These are phyloP conservation scores for Ocimum tenuiflorum DNA, from an alignment of 257 asterid genomes.

Conservation along the genomic window DNA sequence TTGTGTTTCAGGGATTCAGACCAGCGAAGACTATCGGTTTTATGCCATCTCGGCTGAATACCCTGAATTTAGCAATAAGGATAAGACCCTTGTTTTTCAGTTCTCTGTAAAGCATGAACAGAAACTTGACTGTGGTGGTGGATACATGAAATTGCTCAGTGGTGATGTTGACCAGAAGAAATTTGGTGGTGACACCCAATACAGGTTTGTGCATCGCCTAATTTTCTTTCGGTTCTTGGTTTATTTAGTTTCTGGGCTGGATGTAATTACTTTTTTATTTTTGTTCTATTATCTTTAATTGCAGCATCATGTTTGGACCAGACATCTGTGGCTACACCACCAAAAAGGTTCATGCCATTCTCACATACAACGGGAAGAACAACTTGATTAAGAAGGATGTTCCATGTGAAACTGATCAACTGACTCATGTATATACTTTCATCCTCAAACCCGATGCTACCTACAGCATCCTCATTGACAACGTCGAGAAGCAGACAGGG, in stretches of 20 bases:
- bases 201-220: slow-evolving; percentile 43
- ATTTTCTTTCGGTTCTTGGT: not conserved
- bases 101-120: slow-evolving; percentile 97
- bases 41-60: slow-evolving; percentile 93
- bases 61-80: slow-evolving; percentile 97
- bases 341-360: slow-evolving; percentile 86
- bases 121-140: slow-evolving; percentile 99
- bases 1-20: slow-evolving; percentile 65
- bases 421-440: slow-evolving; percentile 86
- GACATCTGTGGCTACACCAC: slow-evolving; percentile 87
- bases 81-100: slow-evolving; percentile 75
- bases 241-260: not conserved
- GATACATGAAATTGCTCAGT: slow-evolving; percentile 92
- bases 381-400: slow-evolving; percentile 90
- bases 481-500: slow-evolving; percentile 85
- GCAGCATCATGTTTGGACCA: slow-evolving; percentile 99
- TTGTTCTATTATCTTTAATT: slow-evolving; percentile 9
- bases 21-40: slow-evolving; percentile 87
- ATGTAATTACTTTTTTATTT: slow-evolving; percentile 16
- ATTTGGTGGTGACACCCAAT: slow-evolving; percentile 94
- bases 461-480: slow-evolving; percentile 86
- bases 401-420: slow-evolving; percentile 96
- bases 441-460: slow-evolving; percentile 92
- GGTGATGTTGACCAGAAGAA: slow-evolving; percentile 83
- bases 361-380: slow-evolving; percentile 60